A percentile compares a stretch with the other conserved stretches of the same genome.
Evolutionary conservation across 352 stramenopile species (phyloP).

Genomic region (Globisporangium viniferum): DNA sequence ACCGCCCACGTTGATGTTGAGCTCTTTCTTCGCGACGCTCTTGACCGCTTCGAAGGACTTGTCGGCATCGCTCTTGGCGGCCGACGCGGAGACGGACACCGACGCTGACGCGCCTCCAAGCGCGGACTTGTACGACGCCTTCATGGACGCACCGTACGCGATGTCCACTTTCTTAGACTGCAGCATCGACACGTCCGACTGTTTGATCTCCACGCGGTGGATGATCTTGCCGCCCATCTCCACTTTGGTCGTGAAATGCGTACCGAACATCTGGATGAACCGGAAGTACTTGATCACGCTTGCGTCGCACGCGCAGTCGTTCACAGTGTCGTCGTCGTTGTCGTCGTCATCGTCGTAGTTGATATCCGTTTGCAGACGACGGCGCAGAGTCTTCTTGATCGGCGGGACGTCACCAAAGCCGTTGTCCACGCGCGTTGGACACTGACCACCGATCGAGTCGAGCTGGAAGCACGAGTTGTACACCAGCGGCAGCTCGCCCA

Average conservation of each 20-base stretch:
- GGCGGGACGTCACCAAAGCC: slow-evolving; percentile 24
- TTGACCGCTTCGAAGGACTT: slow-evolving; percentile 25
- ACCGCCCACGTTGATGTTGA: slow-evolving; percentile 31
- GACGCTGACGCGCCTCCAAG: slow-evolving; percentile 17
- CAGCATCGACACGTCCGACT: slow-evolving; percentile 23
- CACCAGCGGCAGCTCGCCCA: slow-evolving; percentile 1
- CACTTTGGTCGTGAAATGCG: slow-evolving; percentile 27
- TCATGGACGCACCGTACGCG: slow-evolving; percentile 28
- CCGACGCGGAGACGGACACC: slow-evolving; percentile 18
- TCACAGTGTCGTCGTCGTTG: slow-evolving; percentile 20
- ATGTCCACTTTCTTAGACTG: slow-evolving; percentile 30
- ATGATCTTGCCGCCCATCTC: slow-evolving; percentile 33
- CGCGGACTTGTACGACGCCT: slow-evolving; percentile 24
- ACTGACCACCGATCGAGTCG: slow-evolving; percentile 9
- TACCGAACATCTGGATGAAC: slow-evolving; percentile 28
- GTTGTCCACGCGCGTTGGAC: slow-evolving; percentile 9
- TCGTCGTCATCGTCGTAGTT: slow-evolving; percentile 24
- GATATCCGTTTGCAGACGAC: slow-evolving; percentile 37
- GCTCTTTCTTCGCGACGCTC: slow-evolving; percentile 28
- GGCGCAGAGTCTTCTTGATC: slow-evolving; percentile 23
- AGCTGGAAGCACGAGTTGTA: slow-evolving; percentile 18
- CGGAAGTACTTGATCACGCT: slow-evolving; percentile 26
- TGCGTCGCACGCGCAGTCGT: slow-evolving; percentile 27
- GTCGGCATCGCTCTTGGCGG: slow-evolving; percentile 11
- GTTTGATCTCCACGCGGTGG: slow-evolving; percentile 28